phyloP scores from a whole-genome alignment of 192 early-diverging fungal genomes.

The Coemansia nantahalensis region DNA sequence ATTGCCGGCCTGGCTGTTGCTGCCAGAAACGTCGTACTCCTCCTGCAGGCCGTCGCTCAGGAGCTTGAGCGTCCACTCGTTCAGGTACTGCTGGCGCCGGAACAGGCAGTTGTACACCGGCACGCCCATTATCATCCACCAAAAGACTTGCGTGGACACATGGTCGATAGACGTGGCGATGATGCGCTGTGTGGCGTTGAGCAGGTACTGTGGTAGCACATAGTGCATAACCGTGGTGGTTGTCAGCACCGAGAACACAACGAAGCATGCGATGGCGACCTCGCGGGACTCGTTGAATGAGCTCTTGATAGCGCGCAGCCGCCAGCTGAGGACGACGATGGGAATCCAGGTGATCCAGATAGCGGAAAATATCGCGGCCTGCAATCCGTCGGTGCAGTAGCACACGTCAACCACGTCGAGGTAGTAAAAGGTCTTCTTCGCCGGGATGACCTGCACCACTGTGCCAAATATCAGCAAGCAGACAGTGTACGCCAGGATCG shows the following conservation, averaged over 20 bases:
- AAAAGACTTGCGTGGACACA: conserved; percentile 36
- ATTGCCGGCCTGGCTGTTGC: no score
- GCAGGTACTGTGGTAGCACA: conserved; percentile 25
- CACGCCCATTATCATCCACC: conserved; percentile 48
- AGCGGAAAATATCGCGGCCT: conserved; percentile 21
- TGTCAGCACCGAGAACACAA: conserved; percentile 34
- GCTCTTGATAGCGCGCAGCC: conserved; percentile 49
- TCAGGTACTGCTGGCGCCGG: conserved; percentile 18
- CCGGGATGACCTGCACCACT: conserved; percentile 24
- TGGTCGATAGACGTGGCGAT: conserved; percentile 41
- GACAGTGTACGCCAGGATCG: conserved; percentile 23
- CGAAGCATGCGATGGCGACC: conserved; percentile 31
- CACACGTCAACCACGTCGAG: conserved; percentile 21
- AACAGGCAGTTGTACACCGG: conserved; percentile 39
- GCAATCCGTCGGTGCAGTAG: conserved; percentile 32
- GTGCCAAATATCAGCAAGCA: conserved; percentile 33
- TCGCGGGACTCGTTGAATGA: conserved; percentile 51
- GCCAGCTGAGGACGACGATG: conserved; percentile 34
- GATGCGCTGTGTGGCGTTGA: conserved; percentile 27
- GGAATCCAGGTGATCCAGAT: conserved; percentile 46
- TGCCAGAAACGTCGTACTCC: conserved; percentile 39
- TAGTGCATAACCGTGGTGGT: conserved; percentile 33
- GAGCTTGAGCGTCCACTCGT: conserved; percentile 29
- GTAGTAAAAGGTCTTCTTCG: conserved; percentile 32
- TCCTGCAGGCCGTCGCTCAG: conserved; percentile 38